phyloP scores from a whole-genome alignment of 306 rosid species.

The Nissolia schottii region DNA sequence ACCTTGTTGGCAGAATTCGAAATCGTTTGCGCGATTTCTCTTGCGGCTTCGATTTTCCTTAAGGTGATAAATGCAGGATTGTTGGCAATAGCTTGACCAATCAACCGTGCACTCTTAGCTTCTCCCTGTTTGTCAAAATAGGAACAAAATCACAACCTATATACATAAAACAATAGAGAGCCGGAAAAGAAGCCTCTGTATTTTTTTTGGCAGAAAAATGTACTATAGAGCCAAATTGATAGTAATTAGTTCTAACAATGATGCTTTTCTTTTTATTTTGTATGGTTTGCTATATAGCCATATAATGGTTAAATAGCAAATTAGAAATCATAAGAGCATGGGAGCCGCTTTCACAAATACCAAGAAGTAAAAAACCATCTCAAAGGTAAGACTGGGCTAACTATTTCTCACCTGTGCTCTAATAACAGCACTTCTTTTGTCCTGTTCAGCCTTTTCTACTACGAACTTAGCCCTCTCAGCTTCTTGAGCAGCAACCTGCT shows the following conservation, averaged over 20 bases:
- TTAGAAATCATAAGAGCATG: conserved; percentile 2
- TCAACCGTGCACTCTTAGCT: conserved; percentile 78
- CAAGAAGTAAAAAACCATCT: not conserved
- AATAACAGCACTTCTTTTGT: conserved; percentile 72
- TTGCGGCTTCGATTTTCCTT: conserved; percentile 90
- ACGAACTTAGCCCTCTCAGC: conserved; percentile 95
- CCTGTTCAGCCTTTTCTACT: conserved; percentile 88
- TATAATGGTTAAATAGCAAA: not conserved
- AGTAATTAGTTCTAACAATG: not conserved
- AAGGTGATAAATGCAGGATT: conserved; percentile 78
- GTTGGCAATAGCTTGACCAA: conserved; percentile 77
- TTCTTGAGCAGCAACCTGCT: conserved; percentile 94
- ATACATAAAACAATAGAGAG: not conserved
- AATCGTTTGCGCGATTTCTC: conserved; percentile 70
- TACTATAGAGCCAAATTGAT: not conserved
- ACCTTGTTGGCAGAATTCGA: conserved; percentile 62
- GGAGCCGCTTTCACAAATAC: not conserved
- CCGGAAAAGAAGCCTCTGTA: not conserved
- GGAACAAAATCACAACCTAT: too few species aligned
- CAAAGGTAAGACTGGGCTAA: not conserved
- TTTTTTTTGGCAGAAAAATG: not conserved
- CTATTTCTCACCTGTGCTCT: conserved; percentile 73
- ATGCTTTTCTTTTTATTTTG: not conserved
- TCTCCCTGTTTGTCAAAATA: conserved; percentile 57
- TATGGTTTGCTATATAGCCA: not conserved